phyloP scores from a whole-genome alignment of 495 filamentous ascomycete species.

The Cercophora samala region DNA sequence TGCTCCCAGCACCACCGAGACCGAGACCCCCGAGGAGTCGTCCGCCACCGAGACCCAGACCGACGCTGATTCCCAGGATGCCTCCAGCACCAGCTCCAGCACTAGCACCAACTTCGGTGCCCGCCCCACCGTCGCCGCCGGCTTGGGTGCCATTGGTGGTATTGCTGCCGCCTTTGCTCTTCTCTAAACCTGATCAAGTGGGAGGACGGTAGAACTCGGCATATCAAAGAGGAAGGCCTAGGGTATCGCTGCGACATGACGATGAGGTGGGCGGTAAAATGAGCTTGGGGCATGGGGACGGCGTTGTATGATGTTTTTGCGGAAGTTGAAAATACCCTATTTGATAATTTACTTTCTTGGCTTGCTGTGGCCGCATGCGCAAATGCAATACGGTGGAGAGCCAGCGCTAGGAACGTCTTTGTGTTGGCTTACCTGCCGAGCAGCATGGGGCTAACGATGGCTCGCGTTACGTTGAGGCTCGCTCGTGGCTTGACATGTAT shows the following conservation, averaged over 20 bases:
- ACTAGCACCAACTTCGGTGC: constrained; percentile 27
- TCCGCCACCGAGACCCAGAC: constrained; percentile 17
- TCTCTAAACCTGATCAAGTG: constrained; percentile 21
- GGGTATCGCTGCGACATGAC: background rate
- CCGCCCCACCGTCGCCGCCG: constrained; percentile 27
- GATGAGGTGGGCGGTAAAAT: background rate
- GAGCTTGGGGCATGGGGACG: background rate
- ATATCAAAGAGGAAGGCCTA: background rate
- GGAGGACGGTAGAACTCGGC: background rate
- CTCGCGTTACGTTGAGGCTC: background rate
- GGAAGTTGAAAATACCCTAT: constrained; percentile 8
- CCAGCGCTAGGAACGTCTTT: background rate
- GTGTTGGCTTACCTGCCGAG: background rate
- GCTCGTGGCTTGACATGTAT: constrained; percentile 8
- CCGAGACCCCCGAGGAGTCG: constrained; percentile 5
- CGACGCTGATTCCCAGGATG: constrained; percentile 7
- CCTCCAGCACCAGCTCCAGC: constrained; percentile 14
- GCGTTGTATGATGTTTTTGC: background rate
- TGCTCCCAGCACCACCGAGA: constrained; percentile 3
- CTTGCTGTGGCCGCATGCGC: background rate
- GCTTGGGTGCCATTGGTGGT: constrained; percentile 35
- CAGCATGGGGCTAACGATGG: constrained; percentile 1
- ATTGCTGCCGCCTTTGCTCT: constrained; percentile 33
- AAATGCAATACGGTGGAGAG: background rate
- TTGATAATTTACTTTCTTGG: constrained; percentile 8